Evolutionary conservation across 495 filamentous ascomycete genomes (phyloP), one percentile per base, ranked within the genome.

Genomic region (Hypoxylon lienhwacheense): DNA sequence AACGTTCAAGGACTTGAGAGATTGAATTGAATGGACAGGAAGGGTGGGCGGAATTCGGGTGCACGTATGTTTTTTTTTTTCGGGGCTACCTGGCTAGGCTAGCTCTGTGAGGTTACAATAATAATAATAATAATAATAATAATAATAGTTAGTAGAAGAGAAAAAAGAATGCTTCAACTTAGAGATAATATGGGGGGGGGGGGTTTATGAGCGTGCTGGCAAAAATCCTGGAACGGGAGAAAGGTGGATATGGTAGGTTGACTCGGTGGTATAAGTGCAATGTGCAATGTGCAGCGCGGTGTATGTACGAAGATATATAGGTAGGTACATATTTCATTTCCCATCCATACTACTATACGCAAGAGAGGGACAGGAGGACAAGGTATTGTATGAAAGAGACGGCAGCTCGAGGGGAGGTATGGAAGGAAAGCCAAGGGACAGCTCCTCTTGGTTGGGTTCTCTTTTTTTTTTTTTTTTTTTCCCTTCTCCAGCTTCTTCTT

Each of bases 81-180:
- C 40, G 58, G 58, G 58, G 58, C 52, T 61, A 52, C 47, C 52
- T 61, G 52, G 52, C 39, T 55, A 44, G 45, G 57, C 58, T 61
- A 61, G 58, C 58, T 56, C 40, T 56, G 58, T 47, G 52, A 61
- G 52, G 58, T 61, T 53, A 53, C 52, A 56, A 47, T 51, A 61
- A 55, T 53, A 54, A 60, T 48, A 53, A 53, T 47, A 54, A 53
- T n/a, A n/a, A 53, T 47, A 56, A 47, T 51, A 61, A 55, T 53
- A 54, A 60, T 48, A 53, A 53, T 47, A 54, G 49, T n/a, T n/a
- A n/a, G n/a, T n/a, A 46, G 42, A 33, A 56, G 37, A 29, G 45
- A 45, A 45, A 16, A 48, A 51, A 61, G 49, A 51, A 52, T 55
- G 51, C 58, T 55, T 55, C 47, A 55, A 47, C 55, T 52, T 47